Evolutionary conservation across 2,329 filamentous ascomycete species (phyloP), one percentile per base, ranked within the genome.

Genomic region (Scytalidium sp.): DNA sequence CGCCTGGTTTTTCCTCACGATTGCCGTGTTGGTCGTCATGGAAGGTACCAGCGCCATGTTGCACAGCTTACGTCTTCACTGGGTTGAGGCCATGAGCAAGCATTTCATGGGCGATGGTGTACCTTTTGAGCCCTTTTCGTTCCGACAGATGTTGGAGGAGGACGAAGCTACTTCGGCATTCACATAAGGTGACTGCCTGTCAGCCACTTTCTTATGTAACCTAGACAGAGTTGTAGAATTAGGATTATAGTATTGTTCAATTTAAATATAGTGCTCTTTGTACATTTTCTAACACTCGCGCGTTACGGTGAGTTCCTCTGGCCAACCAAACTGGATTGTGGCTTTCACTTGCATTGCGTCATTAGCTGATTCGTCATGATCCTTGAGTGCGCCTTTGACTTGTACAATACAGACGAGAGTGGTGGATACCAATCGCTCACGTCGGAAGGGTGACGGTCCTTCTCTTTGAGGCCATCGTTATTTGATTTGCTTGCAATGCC

Each of bases 1-100:
- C 65, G 74, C 92, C 60, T 99, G 94, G 91, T 97, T 99, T 71
- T 81, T 84, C 62, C 81, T 97, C 47, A 90, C 86, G 1, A 80
- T 90, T 50, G 80, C 79, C 5, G 86, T 97, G 57, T 75, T 97
- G 50, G 93, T 94, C 60, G 84, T 94, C 61, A 97, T 97, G 92
- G 92, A 97, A 69, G 92, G 92, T 57, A 96, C 93, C 25, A 93
- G 88, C 71, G 92, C 92, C 62, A 97, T 97, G 92, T 78, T 96
- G 73, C 91, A 96, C 74, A 90, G 86, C 53, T 80, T 97, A 60
- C 83, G 92, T 77, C 75, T 97, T 64, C 92, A 96, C 61, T 97
- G 92, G 92, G 92, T 97, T 55, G 93, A 97, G 71, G 93, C 92
- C 17, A 97, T 97, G 84, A 95, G 90, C 73, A 96, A 96, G 76